Conservation (phyloP, 352 stramenopile species). For the Globisporangium camurandrum region DNA sequence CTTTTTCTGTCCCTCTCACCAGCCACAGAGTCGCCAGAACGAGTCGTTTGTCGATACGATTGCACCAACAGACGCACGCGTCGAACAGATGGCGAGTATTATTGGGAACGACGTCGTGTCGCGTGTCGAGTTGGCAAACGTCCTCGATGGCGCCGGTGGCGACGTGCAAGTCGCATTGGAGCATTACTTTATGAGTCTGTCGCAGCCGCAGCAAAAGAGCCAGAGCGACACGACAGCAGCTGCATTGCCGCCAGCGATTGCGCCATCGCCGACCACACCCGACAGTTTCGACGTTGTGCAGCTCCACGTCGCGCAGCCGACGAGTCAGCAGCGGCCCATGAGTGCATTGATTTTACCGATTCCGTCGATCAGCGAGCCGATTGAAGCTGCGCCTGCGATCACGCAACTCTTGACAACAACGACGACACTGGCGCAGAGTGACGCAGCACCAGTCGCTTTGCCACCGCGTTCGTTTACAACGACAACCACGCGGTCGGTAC, state of each 20-base stretch:
- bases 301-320: slow-evolving; percentile 24
- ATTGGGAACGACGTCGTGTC: slow-evolving; percentile 68
- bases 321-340: slow-evolving; percentile 36
- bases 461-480: neutral
- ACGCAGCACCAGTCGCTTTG: no score
- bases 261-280: no score
- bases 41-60: slow-evolving; percentile 69
- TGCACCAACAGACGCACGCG: slow-evolving; percentile 54
- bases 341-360: slow-evolving; percentile 71
- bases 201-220: slow-evolving; percentile 21
- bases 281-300: slow-evolving; percentile 17
- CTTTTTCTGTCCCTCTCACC: slow-evolving; percentile 9
- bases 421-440: no score
- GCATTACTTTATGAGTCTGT: slow-evolving; percentile 86
- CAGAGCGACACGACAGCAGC: neutral
- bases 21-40: slow-evolving; percentile 11
- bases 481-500: slow-evolving; percentile 2
- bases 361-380: slow-evolving; percentile 30
- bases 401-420: no score
- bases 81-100: slow-evolving; percentile 83
- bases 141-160: slow-evolving; percentile 71
- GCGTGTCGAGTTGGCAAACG: slow-evolving; percentile 60
- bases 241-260: neutral
- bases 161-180: slow-evolving; percentile 82
- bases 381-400: slow-evolving; percentile 11